Evolutionary conservation across 1,284 basidiomycete genomes (phyloP).

Genomic region (Irpex sp.): DNA sequence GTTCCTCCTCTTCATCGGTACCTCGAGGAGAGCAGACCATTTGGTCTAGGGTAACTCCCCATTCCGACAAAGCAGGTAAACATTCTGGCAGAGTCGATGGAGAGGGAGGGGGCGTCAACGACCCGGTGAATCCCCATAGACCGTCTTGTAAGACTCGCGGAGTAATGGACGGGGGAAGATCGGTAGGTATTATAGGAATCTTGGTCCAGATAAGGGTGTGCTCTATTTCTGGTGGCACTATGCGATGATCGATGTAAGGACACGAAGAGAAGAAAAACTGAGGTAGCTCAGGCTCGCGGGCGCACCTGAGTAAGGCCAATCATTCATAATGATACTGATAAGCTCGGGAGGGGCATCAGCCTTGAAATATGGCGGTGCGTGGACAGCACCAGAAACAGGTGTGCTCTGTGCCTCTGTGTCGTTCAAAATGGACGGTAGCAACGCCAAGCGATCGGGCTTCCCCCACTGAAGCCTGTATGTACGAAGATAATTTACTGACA

Average conservation of each 20-base stretch:
- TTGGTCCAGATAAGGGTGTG: conserved; percentile 77
- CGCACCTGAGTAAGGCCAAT: conserved; percentile 81
- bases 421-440: conserved; percentile 34
- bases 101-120: conserved; percentile 52
- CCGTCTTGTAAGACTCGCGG: conserved; percentile 59
- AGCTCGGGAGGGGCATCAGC: conserved; percentile 53
- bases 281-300: background rate
- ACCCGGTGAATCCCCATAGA: conserved; percentile 76
- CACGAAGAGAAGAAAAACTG: background rate
- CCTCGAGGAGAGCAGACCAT: conserved; percentile 48
- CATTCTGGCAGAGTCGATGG: conserved; percentile 54
- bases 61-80: conserved; percentile 61
- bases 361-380: conserved; percentile 56
- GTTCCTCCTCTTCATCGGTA: conserved; percentile 47
- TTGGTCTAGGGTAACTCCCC: conserved; percentile 61
- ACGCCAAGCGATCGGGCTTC: conserved; percentile 54
- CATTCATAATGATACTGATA: conserved; percentile 74
- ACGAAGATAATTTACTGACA: conserved; percentile 61
- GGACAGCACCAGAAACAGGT: conserved; percentile 10
- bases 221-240: conserved; percentile 70
- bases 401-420: conserved; percentile 6
- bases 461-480: conserved; percentile 73
- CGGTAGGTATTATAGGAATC: conserved; percentile 59
- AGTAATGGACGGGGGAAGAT: conserved; percentile 37
- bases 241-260: background rate